Base-by-base conservation (phyloP, 2,329 filamentous ascomycete species). In the Fusarium metavorans region DNA sequence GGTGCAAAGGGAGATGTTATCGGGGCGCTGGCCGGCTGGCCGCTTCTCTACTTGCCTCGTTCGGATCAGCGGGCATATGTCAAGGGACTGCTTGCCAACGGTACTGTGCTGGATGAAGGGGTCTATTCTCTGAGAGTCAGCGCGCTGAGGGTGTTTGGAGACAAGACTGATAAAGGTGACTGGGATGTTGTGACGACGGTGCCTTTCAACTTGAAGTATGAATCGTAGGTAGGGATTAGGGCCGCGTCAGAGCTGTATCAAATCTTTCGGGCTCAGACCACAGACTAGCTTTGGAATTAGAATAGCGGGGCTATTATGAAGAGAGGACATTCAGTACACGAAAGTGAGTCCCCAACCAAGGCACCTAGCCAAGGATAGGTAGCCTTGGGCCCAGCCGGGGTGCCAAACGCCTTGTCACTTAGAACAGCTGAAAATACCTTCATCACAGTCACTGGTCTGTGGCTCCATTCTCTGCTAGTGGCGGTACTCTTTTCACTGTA, bases 121-220 rank as follows among this genome's bases (percentile, higher is more conserved):
- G 25, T 43, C 8, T 60, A 60, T 43, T 41, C 57, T 5, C 9
- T 60, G 8, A 43, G 37, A 11, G 57, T 60, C 0, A 60, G 37
- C 18, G 57, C 57, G 2, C 11, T 60, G 20, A 34, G 37, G 16
- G 37, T 60, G 16, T 43, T 60, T 43, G 57, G 57, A 5, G 25
- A 60, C 4, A 20, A 60, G 25, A 11, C 37, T 18, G 13, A 16
- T 6, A 43, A 60, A 20, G 37, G 16, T 10, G 37, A 60, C 1
- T 60, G 57, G 57, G 57, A 60, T 43, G 37, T 60, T 60, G 11
- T 43, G 4, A 60, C 57, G 1, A 60, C 57, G 5, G 57, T 60
- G 18, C 37, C 57, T 16, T 60, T 60, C 16, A 30, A 27, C 11
- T 30, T 60, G 37, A 43, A 60, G 6, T 60, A 60, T 13, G 25